Percentiles rank a stretch among this genome's conserved stretches.
phyloP scores from a whole-genome alignment of 2,329 filamentous ascomycete genomes.

The Xylaria sp. region DNA sequence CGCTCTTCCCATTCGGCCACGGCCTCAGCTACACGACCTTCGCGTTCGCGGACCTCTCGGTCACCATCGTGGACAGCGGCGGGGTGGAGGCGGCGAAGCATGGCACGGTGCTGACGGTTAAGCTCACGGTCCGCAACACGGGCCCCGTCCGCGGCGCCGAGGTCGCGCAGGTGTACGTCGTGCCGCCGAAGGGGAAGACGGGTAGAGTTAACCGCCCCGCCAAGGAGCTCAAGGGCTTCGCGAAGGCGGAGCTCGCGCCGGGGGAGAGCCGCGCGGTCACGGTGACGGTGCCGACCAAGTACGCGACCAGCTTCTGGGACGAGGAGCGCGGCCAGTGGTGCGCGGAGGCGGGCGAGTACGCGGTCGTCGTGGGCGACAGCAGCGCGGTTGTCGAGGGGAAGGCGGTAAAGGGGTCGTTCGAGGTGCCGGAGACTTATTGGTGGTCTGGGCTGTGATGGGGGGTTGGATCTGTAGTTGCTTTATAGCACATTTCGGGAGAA shows the following conservation, averaged over 20 bases:
- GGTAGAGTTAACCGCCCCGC: constrained; percentile 57
- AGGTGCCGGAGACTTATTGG: constrained; percentile 63
- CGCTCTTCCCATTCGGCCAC: constrained; percentile 78
- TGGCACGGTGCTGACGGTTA: constrained; percentile 52
- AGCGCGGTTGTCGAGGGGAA: constrained; percentile 52
- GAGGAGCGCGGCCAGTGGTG: constrained; percentile 68
- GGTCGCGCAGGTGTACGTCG: constrained; percentile 61
- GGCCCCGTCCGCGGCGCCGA: constrained; percentile 57
- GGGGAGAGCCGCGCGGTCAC: constrained; percentile 61
- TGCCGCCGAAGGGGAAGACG: constrained; percentile 54
- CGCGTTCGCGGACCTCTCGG: constrained; percentile 52
- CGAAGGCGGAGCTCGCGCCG: constrained; percentile 63
- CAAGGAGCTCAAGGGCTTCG: constrained; percentile 68
- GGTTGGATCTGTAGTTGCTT: neutral
- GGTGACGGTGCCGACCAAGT: constrained; percentile 63
- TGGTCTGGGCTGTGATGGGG: constrained; percentile 63
- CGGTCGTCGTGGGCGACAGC: constrained; percentile 62
- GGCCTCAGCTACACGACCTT: constrained; percentile 80
- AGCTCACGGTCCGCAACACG: constrained; percentile 61
- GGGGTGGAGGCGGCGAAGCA: constrained; percentile 51
- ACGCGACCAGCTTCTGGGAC: constrained; percentile 71
- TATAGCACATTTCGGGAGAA: too few relatives aligned
- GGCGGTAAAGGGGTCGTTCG: constrained; percentile 56
- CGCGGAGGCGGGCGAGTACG: constrained; percentile 66
- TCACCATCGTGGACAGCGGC: constrained; percentile 44